Evolutionary conservation across 1,139 yeast genomes (phyloP), one percentile per base, ranked within the genome.

Genomic region (Yamadazyma trypodendri): DNA sequence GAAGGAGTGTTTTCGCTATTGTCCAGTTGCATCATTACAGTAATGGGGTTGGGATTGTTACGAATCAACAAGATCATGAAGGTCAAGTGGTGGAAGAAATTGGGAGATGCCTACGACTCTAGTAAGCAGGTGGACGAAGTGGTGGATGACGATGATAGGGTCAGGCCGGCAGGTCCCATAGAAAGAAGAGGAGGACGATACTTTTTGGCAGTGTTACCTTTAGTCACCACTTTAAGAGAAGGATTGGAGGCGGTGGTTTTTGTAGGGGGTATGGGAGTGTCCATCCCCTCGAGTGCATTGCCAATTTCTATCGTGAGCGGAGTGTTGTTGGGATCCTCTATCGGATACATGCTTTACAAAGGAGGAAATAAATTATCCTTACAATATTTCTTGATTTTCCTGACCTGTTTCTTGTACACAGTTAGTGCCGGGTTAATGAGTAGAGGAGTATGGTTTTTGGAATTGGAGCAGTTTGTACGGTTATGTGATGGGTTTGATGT

Each of bases 31-130:
- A 82, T 89, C 66, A 89, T 89, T 55, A 83, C 96, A 4, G 66
- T 84, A 37, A 88, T 89, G 96, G 97, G 97, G 33, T 64, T 88
- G 35, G 88, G 95, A 10, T 77, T 89, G 71, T 70, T 89, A 48
- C 71, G 96, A 49, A 77, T 89, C 56, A 88, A 87, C 63, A 82
- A 84, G 55, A 70, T 70, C 42, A 70, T 71, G 77, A 69, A 71
- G 50, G 62, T 68, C 29, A 70, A 71, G 51, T 71, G 77, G 77
- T 67, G 73, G 72, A 61, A 68, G 39, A 70, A 70, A 46, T 56
- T 68, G 14, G 74, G 75, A 8, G 63, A 63, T 39, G 73, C 75
- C 2, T 65, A 63, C 42, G 45, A 52, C 44, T 25, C 42, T 1
- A 37, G 36, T 28, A 35, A 35, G 22, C 35, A 23, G 8, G 21